A percentile compares a stretch with the other conserved stretches of the same genome.
Conservation (phyloP, 768 basidiomycete genomes). For the Leccinum disarticulatum region DNA sequence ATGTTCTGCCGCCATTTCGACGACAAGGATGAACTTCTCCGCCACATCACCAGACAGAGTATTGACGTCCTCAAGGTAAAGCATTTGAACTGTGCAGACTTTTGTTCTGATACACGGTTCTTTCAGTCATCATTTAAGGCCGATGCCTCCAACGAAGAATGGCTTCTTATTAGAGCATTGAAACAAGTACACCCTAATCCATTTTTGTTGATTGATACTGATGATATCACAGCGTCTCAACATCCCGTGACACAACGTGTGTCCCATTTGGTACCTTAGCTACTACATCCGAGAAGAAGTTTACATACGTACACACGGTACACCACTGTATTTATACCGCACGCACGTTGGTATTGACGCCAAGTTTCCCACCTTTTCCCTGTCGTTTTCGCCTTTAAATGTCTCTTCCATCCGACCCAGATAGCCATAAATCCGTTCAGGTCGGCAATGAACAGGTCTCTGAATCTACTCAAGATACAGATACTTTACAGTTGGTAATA, state of each 20-base stretch:
- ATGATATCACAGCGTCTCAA: constrained; percentile 36
- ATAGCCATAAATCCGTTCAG: constrained; percentile 13
- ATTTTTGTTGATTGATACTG: background rate
- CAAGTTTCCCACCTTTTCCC: background rate
- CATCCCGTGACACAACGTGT: constrained; percentile 29
- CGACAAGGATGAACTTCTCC: constrained; percentile 92
- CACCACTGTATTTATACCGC: constrained; percentile 33
- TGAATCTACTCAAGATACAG: constrained; percentile 35
- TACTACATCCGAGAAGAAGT: constrained; percentile 23
- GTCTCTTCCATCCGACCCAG: constrained; percentile 20
- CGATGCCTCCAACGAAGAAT: constrained; percentile 89
- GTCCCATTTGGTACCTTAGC: constrained; percentile 6
- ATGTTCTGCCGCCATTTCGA: constrained; percentile 96
- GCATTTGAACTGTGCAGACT: background rate
- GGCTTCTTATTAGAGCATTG: constrained; percentile 86
- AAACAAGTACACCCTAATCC: constrained; percentile 54
- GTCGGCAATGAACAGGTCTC: constrained; percentile 27
- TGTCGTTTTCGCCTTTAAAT: constrained; percentile 12
- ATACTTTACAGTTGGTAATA: constrained; percentile 61
- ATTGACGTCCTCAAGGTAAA: constrained; percentile 93
- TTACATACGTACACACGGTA: constrained; percentile 11
- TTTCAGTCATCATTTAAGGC: constrained; percentile 78
- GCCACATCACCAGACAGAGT: constrained; percentile 86
- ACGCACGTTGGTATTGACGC: constrained; percentile 10
- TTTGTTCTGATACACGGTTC: constrained; percentile 6